Evolutionary conservation across 345 rosid species (phyloP).

Genomic region (Eucalyptus brandiana): DNA sequence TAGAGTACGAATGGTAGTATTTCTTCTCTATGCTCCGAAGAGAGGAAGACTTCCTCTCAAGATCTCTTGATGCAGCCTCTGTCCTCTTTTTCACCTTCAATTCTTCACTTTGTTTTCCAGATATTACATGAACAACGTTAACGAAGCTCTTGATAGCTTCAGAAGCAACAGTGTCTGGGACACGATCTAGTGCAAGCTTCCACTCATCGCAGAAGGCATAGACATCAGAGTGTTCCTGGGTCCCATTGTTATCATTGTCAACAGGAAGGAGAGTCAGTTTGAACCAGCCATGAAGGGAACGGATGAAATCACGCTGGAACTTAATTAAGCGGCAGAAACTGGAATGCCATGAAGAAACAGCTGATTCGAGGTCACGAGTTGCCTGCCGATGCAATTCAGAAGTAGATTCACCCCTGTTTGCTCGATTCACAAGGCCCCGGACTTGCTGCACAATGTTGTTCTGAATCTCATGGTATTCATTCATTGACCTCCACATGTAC

Average conservation of each 20-base stretch:
- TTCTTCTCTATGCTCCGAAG: conserved; percentile 85
- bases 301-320: conserved; percentile 75
- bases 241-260: conserved; percentile 29
- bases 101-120: conserved; percentile 68
- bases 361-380: conserved; percentile 86
- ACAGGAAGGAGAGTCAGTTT: conserved; percentile 77
- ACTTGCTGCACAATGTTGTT: conserved; percentile 88
- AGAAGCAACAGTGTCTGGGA: conserved; percentile 94
- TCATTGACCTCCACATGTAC: conserved; percentile 98
- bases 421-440: conserved; percentile 69
- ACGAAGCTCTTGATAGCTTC: conserved; percentile 98
- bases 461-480: conserved; percentile 81
- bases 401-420: conserved; percentile 72
- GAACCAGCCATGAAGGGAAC: conserved; percentile 85
- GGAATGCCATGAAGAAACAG: conserved; percentile 84
- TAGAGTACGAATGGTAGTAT: conserved; percentile 86
- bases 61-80: conserved; percentile 71
- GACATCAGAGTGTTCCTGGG: conserved; percentile 31
- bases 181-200: conserved; percentile 86
- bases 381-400: conserved; percentile 89
- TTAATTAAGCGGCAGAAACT: conserved; percentile 75
- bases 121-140: conserved; percentile 73
- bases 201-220: conserved; percentile 84
- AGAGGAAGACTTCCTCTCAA: conserved; percentile 88
- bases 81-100: conserved; percentile 70